Percentiles rank a stretch among this genome's conserved stretches.
Conservation (phyloP, 78 protist species). For the Cavenderia fasciculata region DNA sequence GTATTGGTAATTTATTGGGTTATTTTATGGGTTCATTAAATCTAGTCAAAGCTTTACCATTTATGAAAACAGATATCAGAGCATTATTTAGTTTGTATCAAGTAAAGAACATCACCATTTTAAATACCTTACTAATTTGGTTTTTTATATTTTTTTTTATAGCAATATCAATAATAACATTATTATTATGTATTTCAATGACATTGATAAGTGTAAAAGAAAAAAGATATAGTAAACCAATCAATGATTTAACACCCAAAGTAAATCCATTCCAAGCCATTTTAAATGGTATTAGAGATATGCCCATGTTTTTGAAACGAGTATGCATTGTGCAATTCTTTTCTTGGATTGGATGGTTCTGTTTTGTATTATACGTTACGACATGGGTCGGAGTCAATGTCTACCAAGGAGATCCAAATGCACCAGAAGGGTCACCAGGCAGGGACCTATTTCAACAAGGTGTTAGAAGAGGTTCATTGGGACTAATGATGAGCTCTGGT, state of each 20-base stretch:
- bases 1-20: slow-evolving; percentile 78
- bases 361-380: slow-evolving; percentile 56
- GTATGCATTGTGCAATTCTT: slow-evolving; percentile 77
- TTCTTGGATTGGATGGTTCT: slow-evolving; percentile 85
- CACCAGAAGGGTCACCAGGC: slow-evolving; percentile 35
- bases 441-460: slow-evolving; percentile 40
- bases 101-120: neutral
- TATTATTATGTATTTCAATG: slow-evolving; percentile 20
- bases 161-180: slow-evolving; percentile 47
- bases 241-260: neutral
- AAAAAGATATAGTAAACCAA: neutral
- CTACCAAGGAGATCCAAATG: slow-evolving; percentile 68
- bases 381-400: slow-evolving; percentile 83
- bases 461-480: slow-evolving; percentile 62
- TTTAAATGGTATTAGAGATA: slow-evolving; percentile 36
- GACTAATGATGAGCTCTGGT: slow-evolving; percentile 30
- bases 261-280: slow-evolving; percentile 40
- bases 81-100: slow-evolving; percentile 35
- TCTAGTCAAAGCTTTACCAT: slow-evolving; percentile 40
- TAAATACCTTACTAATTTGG: too few species aligned
- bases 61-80: slow-evolving; percentile 44
- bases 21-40: slow-evolving; percentile 58
- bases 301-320: slow-evolving; percentile 44
- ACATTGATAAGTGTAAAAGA: slow-evolving; percentile 36
- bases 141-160: neutral